phyloP scores from a whole-genome alignment of 495 filamentous ascomycete genomes.

The Aspergillus olivimuriae region DNA sequence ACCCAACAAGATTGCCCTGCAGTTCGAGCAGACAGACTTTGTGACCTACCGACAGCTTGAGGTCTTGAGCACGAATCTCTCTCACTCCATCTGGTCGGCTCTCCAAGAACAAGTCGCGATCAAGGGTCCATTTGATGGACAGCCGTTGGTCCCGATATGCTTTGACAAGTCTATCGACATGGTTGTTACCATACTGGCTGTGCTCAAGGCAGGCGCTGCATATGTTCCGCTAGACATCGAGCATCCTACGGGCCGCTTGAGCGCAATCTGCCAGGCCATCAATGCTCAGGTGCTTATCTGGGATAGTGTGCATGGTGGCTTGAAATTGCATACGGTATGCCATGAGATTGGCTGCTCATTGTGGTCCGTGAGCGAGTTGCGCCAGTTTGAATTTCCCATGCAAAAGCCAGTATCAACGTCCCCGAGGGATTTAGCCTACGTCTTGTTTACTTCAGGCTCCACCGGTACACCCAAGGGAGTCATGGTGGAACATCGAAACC shows the following conservation, averaged over 20 bases:
- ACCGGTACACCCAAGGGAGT: conserved; percentile 3
- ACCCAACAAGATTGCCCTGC: conserved; percentile 5
- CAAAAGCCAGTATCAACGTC: not conserved
- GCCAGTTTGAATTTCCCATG: not conserved
- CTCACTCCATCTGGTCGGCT: not conserved
- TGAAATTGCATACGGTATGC: not conserved
- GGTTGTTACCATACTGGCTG: conserved; percentile 2
- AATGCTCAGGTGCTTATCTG: conserved; percentile 1
- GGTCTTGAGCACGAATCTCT: not conserved
- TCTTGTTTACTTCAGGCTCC: conserved; percentile 5
- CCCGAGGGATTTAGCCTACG: not conserved
- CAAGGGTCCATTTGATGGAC: not conserved
- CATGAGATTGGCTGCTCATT: not conserved
- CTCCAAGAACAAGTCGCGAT: not conserved
- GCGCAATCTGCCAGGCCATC: not conserved
- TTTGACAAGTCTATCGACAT: conserved; percentile 4
- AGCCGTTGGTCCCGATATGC: conserved; percentile 1
- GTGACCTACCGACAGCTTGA: conserved; percentile 3
- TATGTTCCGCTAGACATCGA: conserved; percentile 2
- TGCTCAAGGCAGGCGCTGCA: conserved; percentile 2
- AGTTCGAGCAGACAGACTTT: not conserved
- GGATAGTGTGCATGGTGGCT: not conserved
- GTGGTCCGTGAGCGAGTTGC: not conserved
- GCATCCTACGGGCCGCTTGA: conserved; percentile 1
- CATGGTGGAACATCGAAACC: conserved; percentile 7